These are phyloP conservation scores for Ophiosphaerella korrae DNA, from an alignment of 2,329 filamentous ascomycete species.

Conservation along the genomic window DNA sequence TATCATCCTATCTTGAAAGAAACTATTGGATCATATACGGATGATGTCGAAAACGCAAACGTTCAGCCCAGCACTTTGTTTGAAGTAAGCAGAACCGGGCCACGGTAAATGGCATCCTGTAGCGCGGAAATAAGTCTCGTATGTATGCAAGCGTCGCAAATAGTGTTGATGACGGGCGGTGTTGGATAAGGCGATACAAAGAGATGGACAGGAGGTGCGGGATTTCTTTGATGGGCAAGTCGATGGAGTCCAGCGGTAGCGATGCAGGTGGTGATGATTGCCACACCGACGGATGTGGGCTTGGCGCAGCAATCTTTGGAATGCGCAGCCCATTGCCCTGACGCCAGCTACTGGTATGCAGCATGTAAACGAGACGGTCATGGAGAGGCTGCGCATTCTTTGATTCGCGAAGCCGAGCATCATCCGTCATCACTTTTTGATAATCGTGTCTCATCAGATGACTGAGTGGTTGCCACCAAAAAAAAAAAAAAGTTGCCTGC, in stretches of 20 bases:
- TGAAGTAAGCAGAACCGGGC: slow-evolving; percentile 7
- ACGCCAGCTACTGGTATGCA: no score
- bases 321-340: no score
- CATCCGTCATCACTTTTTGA: slow-evolving; percentile 19
- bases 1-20: slow-evolving; percentile 6
- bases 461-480: slow-evolving; percentile 19
- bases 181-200: slow-evolving; percentile 18
- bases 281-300: slow-evolving; percentile 15
- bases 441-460: slow-evolving; percentile 28
- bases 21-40: slow-evolving; percentile 1
- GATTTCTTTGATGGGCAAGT: slow-evolving; percentile 16
- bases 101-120: slow-evolving; percentile 4
- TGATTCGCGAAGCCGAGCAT: slow-evolving; percentile 14
- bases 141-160: slow-evolving; percentile 4
- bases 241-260: slow-evolving; percentile 9
- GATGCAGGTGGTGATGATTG: slow-evolving; percentile 17
- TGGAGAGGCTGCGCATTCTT: slow-evolving; percentile 10
- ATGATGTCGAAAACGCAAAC: slow-evolving; percentile 10
- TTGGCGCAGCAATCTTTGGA: slow-evolving; percentile 15
- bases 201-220: slow-evolving; percentile 14
- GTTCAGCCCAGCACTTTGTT: slow-evolving; percentile 9
- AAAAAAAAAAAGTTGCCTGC: slow-evolving; percentile 23
- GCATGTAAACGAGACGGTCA: neutral
- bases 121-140: no score
- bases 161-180: slow-evolving; percentile 7